phyloP scores from a whole-genome alignment of 352 stramenopile species.

The Globisporangium takayamanum region DNA sequence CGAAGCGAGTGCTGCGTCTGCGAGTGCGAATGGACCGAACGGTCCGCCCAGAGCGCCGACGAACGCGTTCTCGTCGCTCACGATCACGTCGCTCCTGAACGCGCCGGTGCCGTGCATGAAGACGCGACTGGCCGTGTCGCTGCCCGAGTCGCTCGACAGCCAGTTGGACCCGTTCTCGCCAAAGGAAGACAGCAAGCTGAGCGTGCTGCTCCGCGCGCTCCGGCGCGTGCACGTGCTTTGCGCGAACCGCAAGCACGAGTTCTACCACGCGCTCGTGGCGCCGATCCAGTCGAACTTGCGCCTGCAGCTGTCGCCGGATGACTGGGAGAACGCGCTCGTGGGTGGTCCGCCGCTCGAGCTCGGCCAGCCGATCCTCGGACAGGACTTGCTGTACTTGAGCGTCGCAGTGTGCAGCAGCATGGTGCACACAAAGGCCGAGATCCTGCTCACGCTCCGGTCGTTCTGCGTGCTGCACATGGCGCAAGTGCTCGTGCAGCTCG shows the following conservation, averaged over 20 bases:
- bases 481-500: slow-evolving; percentile 67
- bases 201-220: slow-evolving; percentile 57
- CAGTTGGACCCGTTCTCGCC: slow-evolving; percentile 66
- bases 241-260: slow-evolving; percentile 35
- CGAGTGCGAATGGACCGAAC: slow-evolving; percentile 10
- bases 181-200: slow-evolving; percentile 76
- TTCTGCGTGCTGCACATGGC: slow-evolving; percentile 76
- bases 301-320: slow-evolving; percentile 28
- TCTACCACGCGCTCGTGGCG: slow-evolving; percentile 41
- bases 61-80: slow-evolving; percentile 57
- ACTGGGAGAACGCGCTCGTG: slow-evolving; percentile 43
- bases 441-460: slow-evolving; percentile 69
- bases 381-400: slow-evolving; percentile 73
- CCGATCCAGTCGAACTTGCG: slow-evolving; percentile 48
- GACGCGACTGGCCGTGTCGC: slow-evolving; percentile 49
- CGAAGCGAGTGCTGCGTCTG: slow-evolving; percentile 16
- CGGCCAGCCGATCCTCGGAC: slow-evolving; percentile 51
- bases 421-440: slow-evolving; percentile 69
- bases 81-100: slow-evolving; percentile 65
- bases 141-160: slow-evolving; percentile 58
- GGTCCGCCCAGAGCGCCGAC: slow-evolving; percentile 1
- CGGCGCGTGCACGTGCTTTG: slow-evolving; percentile 54
- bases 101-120: slow-evolving; percentile 42
- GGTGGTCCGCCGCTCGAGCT: slow-evolving; percentile 46
- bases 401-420: slow-evolving; percentile 76